Base-by-base conservation (phyloP, 306 rosid species). In the Trifolium dubium region DNA sequence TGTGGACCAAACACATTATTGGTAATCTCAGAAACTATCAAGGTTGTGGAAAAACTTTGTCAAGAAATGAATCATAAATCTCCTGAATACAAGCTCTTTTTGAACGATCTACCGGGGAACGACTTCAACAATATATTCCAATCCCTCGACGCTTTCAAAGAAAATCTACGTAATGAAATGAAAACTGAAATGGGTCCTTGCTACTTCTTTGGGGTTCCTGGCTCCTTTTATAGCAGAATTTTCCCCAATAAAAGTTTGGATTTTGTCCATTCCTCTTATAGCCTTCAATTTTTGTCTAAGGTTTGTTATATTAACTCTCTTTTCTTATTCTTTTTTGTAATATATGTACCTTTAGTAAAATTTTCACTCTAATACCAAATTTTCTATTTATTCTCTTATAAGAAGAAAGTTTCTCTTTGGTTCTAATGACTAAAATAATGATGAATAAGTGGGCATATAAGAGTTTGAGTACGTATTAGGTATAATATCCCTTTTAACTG, bases 281-380 rank as follows among this genome's bases (percentile, higher is more conserved):
- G 87, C 44, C 86, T 86, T 73, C 86, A 82, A 2, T 84, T 87
- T 87, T 58, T 89, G 0, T 86, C 91, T 37, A 72, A 86, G 89
- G 90, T 63, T 15, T 65, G 29, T 15, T 23, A 23, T 28, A 17
- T 51, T 10, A 37, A 17, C n/a, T n/a, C 11, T n/a, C 3, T 8
- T 60, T 60, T 3, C 1, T 11, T 8, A 0, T 14, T n/a, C n/a
- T 2, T 14, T 14, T 49, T 4, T 14, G 3, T 5, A 14, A 5
- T 5, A 3, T 9, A 13, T 46, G 5, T 13, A 3, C 2, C 0
- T 2, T 47, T 14, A 5, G 14, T 14, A 9, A 39, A 8, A 9
- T 39, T 39, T 8, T 6, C 8, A 37, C 9, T 2, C 10, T n/a
- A n/a, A n/a, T n/a, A n/a, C n/a, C n/a, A n/a, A n/a, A n/a, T n/a